Conservation (phyloP, 2,329 filamentous ascomycete species). For the Macrophomina phaseolina region DNA sequence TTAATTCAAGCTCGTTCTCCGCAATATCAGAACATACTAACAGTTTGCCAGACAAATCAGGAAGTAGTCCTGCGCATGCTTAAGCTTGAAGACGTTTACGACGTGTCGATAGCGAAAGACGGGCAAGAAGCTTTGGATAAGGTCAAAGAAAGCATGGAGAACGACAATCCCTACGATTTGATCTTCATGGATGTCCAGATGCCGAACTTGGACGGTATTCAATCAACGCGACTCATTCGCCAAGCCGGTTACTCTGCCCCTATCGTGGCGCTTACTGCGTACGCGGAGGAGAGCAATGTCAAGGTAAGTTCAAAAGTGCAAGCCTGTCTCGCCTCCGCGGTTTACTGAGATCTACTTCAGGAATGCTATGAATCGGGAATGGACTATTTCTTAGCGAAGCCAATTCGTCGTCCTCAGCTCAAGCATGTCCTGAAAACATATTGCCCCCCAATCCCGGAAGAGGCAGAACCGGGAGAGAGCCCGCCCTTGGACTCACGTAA, state of each 20-base stretch:
- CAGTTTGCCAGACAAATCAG: constrained; percentile 41
- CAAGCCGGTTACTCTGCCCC: constrained; percentile 85
- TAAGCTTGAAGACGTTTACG: constrained; percentile 80
- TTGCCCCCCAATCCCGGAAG: constrained; percentile 81
- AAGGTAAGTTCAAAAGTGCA: constrained; percentile 63
- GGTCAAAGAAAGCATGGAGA: constrained; percentile 81
- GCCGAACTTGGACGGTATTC: constrained; percentile 89
- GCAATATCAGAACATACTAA: neutral
- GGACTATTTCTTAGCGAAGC: constrained; percentile 82
- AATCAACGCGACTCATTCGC: constrained; percentile 84
- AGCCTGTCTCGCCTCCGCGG: constrained; percentile 24
- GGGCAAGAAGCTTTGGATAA: constrained; percentile 83
- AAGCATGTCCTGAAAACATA: constrained; percentile 84
- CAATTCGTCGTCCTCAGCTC: constrained; percentile 79
- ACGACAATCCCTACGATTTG: constrained; percentile 75
- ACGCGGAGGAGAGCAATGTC: constrained; percentile 87
- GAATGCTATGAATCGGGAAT: constrained; percentile 81
- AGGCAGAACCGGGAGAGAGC: constrained; percentile 45
- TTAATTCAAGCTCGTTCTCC: constrained; percentile 33
- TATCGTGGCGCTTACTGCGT: constrained; percentile 89
- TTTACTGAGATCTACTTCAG: constrained; percentile 33
- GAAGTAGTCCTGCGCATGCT: constrained; percentile 65
- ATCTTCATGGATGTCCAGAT: constrained; percentile 98
- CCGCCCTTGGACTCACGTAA: constrained; percentile 6
- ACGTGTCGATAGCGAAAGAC: constrained; percentile 82